Evolutionary conservation across 495 filamentous ascomycete species (phyloP).

Genomic region (Penicillium cataractarum): DNA sequence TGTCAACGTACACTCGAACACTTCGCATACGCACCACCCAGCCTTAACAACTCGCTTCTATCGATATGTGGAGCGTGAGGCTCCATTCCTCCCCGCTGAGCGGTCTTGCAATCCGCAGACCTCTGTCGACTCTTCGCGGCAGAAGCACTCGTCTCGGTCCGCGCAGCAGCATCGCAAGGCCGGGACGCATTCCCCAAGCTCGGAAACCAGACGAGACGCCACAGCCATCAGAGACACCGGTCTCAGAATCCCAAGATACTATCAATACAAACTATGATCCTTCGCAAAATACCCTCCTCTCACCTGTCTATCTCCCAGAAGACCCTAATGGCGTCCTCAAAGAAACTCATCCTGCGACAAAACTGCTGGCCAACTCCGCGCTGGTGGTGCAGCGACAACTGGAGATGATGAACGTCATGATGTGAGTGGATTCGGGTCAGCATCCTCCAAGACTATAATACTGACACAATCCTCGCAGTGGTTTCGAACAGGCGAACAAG

Average conservation of each 20-base stretch:
- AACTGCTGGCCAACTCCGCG: conserved; percentile 62
- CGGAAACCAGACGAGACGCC: conserved; percentile 15
- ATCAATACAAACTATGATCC: conserved; percentile 39
- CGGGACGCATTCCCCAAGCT: conserved; percentile 21
- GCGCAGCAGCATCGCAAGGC: conserved; percentile 36
- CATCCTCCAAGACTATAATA: background rate
- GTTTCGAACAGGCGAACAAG: conserved; percentile 74
- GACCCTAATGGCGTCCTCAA: conserved; percentile 65
- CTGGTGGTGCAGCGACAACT: conserved; percentile 68
- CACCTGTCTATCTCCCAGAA: conserved; percentile 62
- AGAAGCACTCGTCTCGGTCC: conserved; percentile 33
- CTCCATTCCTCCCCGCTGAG: conserved; percentile 31
- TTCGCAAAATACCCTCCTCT: conserved; percentile 50
- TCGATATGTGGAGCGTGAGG: conserved; percentile 37
- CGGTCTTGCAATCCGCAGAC: conserved; percentile 29
- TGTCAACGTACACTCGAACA: background rate
- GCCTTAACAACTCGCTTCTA: background rate
- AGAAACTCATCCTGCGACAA: conserved; percentile 61
- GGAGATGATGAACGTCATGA: conserved; percentile 71
- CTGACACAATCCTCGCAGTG: conserved; percentile 34
- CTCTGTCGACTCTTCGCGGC: conserved; percentile 38
- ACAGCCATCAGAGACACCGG: conserved; percentile 11
- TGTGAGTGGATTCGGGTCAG: conserved; percentile 40
- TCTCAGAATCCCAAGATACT: conserved; percentile 19
- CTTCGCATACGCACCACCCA: background rate